phyloP scores from a whole-genome alignment of 208 protist genomes.

The Trypanosoma boissoni region DNA sequence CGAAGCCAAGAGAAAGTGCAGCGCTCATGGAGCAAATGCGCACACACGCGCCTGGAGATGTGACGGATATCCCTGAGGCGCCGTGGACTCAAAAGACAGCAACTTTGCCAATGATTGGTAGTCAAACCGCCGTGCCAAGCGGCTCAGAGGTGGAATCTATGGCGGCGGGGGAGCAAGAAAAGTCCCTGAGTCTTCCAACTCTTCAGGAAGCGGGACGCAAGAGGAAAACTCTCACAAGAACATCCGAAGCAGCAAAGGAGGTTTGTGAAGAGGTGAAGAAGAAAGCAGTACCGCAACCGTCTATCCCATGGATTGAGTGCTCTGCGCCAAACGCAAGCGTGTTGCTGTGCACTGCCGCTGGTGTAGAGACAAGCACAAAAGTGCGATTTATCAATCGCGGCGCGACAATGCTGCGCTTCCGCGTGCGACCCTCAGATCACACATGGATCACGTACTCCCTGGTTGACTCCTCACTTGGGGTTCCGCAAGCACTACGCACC shows the following conservation, averaged over 20 bases:
- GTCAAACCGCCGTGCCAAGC: too few relatives aligned
- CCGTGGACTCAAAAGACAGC: too few relatives aligned
- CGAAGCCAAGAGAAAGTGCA: slow-evolving; percentile 6
- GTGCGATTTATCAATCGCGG: slow-evolving; percentile 79
- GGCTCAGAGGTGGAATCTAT: too few relatives aligned
- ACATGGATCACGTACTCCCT: slow-evolving; percentile 62
- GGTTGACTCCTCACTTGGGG: slow-evolving; percentile 29
- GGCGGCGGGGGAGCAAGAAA: too few relatives aligned
- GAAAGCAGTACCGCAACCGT: background rate
- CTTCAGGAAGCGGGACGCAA: too few relatives aligned
- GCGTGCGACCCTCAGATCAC: slow-evolving; percentile 60
- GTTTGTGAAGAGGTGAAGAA: background rate
- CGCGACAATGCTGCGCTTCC: slow-evolving; percentile 46
- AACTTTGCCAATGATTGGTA: too few relatives aligned
- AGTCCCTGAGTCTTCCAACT: too few relatives aligned
- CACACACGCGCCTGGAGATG: slow-evolving; percentile 38
- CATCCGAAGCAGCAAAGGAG: background rate
- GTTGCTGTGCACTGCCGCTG: slow-evolving; percentile 33
- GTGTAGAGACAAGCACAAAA: slow-evolving; percentile 22
- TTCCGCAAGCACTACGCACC: slow-evolving; percentile 38
- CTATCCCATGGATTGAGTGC: slow-evolving; percentile 44
- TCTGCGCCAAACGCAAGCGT: slow-evolving; percentile 35
- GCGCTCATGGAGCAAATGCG: slow-evolving; percentile 24
- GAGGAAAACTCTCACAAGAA: background rate
- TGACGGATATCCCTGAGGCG: background rate